Conservation (phyloP, 371 early-diverging fungal genomes). For the Sporodiniella umbellata region DNA sequence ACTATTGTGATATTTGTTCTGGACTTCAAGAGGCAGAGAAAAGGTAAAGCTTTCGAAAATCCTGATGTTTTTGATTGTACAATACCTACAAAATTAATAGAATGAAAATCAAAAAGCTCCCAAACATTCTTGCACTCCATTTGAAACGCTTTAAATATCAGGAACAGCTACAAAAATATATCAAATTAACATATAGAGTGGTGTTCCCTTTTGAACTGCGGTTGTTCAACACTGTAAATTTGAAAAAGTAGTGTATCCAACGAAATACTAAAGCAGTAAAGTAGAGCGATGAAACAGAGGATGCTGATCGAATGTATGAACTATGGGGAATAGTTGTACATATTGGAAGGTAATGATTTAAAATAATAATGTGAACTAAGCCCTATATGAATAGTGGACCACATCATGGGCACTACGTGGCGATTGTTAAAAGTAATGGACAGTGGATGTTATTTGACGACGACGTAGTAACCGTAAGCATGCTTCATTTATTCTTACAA, state of each 20-base stretch:
- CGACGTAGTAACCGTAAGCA: conserved; percentile 78
- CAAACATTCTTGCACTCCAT: conserved; percentile 93
- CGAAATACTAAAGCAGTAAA: neutral
- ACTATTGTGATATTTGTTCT: conserved; percentile 92
- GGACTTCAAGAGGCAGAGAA: conserved; percentile 96
- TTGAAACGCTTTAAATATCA: conserved; percentile 97
- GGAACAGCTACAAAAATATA: conserved; percentile 83
- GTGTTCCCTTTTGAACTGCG: conserved; percentile 91
- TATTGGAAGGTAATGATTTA: conserved; percentile 70
- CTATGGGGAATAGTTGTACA: conserved; percentile 92
- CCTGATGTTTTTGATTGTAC: neutral
- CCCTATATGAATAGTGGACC: conserved; percentile 76
- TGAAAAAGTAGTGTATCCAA: neutral
- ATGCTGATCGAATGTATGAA: conserved; percentile 82
- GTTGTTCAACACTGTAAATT: conserved; percentile 84
- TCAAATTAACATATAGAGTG: conserved; percentile 93
- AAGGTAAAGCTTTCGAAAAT: conserved; percentile 40
- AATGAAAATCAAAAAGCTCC: conserved; percentile 92
- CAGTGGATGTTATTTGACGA: conserved; percentile 96
- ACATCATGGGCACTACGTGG: conserved; percentile 96
- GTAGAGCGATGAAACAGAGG: conserved; percentile 80
- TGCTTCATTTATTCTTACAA: neutral
- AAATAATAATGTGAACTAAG: neutral
- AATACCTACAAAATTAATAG: conserved; percentile 33
- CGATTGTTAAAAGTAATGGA: conserved; percentile 81